Percentiles rank a stretch among this genome's conserved stretches.
Conservation (phyloP, 2,329 filamentous ascomycete genomes). For the Sporothrix inflata region DNA sequence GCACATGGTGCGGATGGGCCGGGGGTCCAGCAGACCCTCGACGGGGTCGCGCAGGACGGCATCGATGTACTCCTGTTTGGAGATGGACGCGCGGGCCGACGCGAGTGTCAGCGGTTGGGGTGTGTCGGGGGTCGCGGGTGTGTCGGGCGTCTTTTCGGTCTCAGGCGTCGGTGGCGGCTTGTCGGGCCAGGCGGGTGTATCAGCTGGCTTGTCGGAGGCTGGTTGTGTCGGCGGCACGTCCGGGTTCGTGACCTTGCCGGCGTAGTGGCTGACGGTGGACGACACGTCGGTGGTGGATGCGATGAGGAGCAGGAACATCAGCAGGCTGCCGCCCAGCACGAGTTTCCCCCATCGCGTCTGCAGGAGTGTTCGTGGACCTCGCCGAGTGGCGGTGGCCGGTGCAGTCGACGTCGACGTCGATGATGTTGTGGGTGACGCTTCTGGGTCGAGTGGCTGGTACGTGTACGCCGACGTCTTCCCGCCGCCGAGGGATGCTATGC, state of each 20-base stretch:
- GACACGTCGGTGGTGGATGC: not conserved
- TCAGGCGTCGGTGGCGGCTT: constrained; percentile 8
- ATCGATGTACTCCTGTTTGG: constrained; percentile 33
- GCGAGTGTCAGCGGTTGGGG: not conserved
- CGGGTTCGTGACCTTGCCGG: not conserved
- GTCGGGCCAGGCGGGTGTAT: not conserved
- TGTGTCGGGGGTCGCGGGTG: not conserved
- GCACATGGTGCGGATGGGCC: constrained; percentile 36
- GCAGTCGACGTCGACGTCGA: not conserved
- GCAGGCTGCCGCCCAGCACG: constrained; percentile 1
- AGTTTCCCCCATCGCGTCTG: constrained; percentile 25
- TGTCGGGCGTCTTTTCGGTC: not conserved
- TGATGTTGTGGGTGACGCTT: not conserved
- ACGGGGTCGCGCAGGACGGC: constrained; percentile 33
- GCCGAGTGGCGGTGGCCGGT: not conserved
- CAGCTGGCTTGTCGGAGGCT: not conserved
- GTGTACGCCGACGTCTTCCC: not conserved
- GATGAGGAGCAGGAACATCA: not conserved
- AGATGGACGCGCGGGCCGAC: constrained; percentile 12
- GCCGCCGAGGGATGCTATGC: constrained; percentile 19
- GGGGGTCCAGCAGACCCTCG: constrained; percentile 33
- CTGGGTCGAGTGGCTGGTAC: constrained; percentile 10
- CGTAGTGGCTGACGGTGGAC: not conserved
- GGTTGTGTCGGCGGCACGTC: not conserved
- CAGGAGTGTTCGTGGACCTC: constrained; percentile 8